Conservation (phyloP, 2,329 filamentous ascomycete genomes). For the Neofusicoccum parvum region DNA sequence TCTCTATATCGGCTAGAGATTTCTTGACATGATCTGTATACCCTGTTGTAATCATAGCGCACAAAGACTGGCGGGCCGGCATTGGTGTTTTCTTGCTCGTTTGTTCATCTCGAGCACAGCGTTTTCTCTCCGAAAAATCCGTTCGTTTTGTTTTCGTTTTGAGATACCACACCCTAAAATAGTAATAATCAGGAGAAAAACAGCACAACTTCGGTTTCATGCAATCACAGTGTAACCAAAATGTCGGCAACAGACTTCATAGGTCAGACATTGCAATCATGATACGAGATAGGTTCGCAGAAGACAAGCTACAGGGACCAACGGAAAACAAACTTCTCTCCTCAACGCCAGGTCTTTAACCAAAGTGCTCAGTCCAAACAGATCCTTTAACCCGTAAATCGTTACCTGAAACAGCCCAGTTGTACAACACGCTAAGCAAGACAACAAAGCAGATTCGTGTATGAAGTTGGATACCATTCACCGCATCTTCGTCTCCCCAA, state of each 20-base stretch:
- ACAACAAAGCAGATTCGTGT: too few species aligned
- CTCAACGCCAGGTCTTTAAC: too few species aligned
- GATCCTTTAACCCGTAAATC: too few species aligned
- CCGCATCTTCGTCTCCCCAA: too few species aligned
- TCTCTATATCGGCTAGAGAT: background rate
- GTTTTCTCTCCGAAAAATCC: background rate
- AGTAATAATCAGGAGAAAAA: background rate
- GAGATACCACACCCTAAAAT: conserved; percentile 8
- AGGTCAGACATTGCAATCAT: background rate
- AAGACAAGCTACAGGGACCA: too few species aligned
- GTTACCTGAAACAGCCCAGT: too few species aligned
- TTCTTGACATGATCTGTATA: conserved; percentile 11
- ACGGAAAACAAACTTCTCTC: too few species aligned
- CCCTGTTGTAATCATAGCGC: conserved; percentile 11
- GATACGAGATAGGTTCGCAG: too few species aligned
- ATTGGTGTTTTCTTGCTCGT: background rate
- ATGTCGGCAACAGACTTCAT: background rate
- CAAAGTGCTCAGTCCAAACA: too few species aligned
- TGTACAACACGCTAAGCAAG: too few species aligned
- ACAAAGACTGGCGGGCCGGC: conserved; percentile 12
- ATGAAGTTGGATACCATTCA: too few species aligned
- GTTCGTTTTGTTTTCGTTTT: background rate
- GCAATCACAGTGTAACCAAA: background rate
- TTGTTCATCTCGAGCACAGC: background rate
- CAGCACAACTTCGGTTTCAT: background rate